phyloP scores from a whole-genome alignment of 331 rosid species.

The Telfairia occidentalis region DNA sequence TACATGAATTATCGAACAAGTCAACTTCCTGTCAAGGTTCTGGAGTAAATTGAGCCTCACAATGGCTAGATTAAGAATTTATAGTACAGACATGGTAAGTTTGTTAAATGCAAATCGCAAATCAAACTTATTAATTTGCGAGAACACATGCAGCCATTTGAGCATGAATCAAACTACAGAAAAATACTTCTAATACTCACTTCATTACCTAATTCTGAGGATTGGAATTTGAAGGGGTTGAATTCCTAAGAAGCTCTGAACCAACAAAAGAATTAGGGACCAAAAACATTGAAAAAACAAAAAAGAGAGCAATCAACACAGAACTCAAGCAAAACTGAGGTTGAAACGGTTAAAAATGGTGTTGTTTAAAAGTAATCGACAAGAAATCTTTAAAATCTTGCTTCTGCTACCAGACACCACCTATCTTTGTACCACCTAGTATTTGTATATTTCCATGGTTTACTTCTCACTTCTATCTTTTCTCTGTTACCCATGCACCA shows the following conservation, averaged over 20 bases:
- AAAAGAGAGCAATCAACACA: background rate
- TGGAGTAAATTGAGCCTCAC: background rate
- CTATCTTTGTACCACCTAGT: slow-evolving; percentile 43
- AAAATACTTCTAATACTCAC: background rate
- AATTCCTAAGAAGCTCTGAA: background rate
- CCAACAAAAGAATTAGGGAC: background rate
- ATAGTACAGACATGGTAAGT: background rate
- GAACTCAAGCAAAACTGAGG: slow-evolving; percentile 47
- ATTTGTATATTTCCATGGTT: slow-evolving; percentile 21
- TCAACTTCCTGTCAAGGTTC: background rate
- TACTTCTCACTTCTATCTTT: slow-evolving; percentile 12
- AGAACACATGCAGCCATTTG: background rate
- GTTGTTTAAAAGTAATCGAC: slow-evolving; percentile 28
- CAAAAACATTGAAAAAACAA: background rate
- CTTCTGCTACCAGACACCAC: slow-evolving; percentile 38
- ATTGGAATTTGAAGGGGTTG: background rate
- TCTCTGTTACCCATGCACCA: slow-evolving; percentile 48
- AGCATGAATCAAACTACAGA: background rate
- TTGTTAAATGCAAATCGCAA: no score
- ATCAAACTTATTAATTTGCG: background rate
- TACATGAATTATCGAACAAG: background rate
- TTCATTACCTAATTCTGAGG: background rate
- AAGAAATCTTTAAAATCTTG: slow-evolving; percentile 43
- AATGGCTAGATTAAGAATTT: background rate
- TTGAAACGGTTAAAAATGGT: slow-evolving; percentile 30